Base-by-base conservation (phyloP, 495 filamentous ascomycete species). In the Aspergillus wentii region DNA sequence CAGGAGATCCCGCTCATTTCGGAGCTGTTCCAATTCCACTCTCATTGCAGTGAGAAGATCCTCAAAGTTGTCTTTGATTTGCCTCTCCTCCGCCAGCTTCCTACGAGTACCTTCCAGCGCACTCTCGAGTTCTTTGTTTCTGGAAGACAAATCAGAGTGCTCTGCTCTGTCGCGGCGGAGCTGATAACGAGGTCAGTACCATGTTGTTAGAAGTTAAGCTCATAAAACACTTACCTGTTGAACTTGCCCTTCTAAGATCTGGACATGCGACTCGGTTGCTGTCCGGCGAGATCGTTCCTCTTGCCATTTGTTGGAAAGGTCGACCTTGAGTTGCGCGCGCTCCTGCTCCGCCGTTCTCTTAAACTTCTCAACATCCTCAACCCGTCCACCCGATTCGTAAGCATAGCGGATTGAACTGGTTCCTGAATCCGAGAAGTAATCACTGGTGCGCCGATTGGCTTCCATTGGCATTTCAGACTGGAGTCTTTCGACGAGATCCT, bases 361-460 rank as follows among this genome's bases (percentile, higher is more conserved):
- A 40, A 88, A 68, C 54, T 80, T 84, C 44, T 94, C 88, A 31
- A 95, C 65, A 59, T 95, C 88, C 54, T 95, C 87, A 21, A 81
- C 68, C 36, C 80, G 82, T 11, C 75, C 74, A 46, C 86, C 84
- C 10, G 46, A 41, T 39, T 84, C 79, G 19, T 76, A 71, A 9
- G 75, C 50, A 64, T 83, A 87, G 49, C 88, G 80, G 36, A 84
- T 75, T 3, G 90, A 89, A 57, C 88, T 90, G 31, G 84, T 83
- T 30, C 94, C 92, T 1, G 88, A 94, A 56, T 98, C 92, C 1
- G 92, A 98, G 56, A 90, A 98, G 62, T 98, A 97, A 61, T 98
- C 92, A 58, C 92, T 98, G 3, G 88, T 95, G 35, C 91, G 77
- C 55, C 82, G 82, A 42, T 79, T 82, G 5, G 35, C 46, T 34